Evolutionary conservation across 768 basidiomycete species (phyloP).

Genomic region (Amanita fuliginea): DNA sequence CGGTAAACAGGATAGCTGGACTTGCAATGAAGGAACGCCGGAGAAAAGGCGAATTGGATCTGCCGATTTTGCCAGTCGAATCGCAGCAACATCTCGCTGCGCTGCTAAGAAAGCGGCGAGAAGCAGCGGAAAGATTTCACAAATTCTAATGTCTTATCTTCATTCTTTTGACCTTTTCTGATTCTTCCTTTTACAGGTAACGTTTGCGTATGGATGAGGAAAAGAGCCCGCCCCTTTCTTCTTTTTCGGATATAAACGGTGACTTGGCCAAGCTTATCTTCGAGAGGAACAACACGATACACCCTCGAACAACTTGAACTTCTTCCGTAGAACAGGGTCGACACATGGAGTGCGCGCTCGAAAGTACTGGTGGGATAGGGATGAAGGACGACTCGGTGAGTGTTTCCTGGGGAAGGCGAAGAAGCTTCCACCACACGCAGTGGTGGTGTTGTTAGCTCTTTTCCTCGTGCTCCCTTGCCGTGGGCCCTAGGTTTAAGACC

Average conservation of each 20-base stretch:
- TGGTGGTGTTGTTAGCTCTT: not conserved
- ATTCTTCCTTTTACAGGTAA: not conserved
- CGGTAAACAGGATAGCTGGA: not conserved
- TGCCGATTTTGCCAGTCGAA: not conserved
- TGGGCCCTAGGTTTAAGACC: constrained; percentile 2
- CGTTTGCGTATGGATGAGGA: not conserved
- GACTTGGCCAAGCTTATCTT: not conserved
- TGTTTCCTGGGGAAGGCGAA: constrained; percentile 2
- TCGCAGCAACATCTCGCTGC: not conserved
- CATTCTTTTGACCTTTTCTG: not conserved
- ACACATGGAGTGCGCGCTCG: not conserved
- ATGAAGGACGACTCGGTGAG: not conserved
- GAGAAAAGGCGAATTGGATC: not conserved
- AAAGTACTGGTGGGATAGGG: not conserved
- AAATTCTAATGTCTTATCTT: not conserved
- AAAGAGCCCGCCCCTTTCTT: no score
- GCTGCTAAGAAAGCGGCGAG: not conserved
- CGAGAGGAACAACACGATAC: not conserved
- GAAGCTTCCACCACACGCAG: not conserved
- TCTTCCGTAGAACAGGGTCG: not conserved
- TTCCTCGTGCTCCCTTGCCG: constrained; percentile 3
- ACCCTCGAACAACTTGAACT: no score
- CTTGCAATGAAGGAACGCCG: constrained; percentile 1
- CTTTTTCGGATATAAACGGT: not conserved
- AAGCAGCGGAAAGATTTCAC: not conserved